Conservation (phyloP, 306 rosid species). For the Medicago lupulina region DNA sequence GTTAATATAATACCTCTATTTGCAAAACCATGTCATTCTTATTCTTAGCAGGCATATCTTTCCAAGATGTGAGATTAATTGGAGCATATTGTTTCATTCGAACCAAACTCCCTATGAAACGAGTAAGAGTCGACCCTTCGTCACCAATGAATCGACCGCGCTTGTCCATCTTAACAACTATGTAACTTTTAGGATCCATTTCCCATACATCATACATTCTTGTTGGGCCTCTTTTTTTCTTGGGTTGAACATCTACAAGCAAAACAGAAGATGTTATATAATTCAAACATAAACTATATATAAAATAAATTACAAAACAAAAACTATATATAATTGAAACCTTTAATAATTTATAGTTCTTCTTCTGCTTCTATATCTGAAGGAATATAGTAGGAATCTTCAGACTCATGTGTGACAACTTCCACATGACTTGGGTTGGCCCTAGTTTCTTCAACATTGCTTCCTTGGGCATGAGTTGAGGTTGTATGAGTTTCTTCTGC, state of each 20-base stretch:
- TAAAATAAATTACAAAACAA: too few species aligned
- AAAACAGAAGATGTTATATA: neutral
- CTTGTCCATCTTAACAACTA: neutral
- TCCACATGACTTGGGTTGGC: too few species aligned
- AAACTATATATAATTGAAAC: too few species aligned
- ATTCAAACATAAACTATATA: too few species aligned
- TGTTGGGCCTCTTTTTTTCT: neutral
- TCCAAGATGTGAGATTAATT: too few species aligned
- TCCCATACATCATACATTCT: neutral
- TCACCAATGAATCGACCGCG: neutral
- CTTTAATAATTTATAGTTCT: too few species aligned
- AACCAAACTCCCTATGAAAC: neutral
- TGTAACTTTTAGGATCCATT: neutral
- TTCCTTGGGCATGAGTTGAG: too few species aligned
- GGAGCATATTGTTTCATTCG: neutral
- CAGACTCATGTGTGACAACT: too few species aligned
- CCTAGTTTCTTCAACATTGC: too few species aligned
- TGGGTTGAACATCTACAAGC: neutral
- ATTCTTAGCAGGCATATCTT: neutral
- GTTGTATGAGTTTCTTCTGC: too few species aligned
- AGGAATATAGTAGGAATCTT: too few species aligned
- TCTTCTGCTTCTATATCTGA: too few species aligned
- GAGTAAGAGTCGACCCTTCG: neutral
- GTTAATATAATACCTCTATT: neutral
- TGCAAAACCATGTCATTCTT: neutral